phyloP scores from a whole-genome alignment of 2,329 filamentous ascomycete species.

The Pestalotiopsis fici region DNA sequence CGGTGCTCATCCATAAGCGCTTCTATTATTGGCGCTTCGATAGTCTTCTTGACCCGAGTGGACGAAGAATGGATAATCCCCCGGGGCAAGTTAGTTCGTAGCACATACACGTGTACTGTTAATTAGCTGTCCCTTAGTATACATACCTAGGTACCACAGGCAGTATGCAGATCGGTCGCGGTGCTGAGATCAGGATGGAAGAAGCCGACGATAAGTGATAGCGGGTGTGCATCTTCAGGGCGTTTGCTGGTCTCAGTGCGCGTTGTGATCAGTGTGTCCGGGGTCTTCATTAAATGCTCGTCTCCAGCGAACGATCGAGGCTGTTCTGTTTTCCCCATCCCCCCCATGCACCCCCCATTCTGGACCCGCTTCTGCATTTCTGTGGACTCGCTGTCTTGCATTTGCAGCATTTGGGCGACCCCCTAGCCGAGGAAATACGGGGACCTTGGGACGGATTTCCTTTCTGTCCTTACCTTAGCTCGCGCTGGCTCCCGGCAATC shows the following conservation, averaged over 20 bases:
- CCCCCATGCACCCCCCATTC: neutral
- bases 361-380: neutral
- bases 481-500: neutral
- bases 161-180: neutral
- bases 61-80: neutral
- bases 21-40: neutral
- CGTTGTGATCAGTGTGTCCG: neutral
- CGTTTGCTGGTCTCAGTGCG: neutral
- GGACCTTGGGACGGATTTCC: neutral
- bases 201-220: neutral
- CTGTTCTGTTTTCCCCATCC: conserved; percentile 2
- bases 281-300: neutral
- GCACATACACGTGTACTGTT: too few relatives aligned
- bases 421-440: neutral
- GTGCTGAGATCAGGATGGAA: neutral
- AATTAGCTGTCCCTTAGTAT: too few relatives aligned
- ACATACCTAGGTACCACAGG: too few relatives aligned
- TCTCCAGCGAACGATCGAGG: conserved; percentile 1
- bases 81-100: neutral
- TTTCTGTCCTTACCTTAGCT: neutral
- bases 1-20: neutral
- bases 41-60: neutral
- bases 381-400: neutral
- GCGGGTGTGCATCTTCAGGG: neutral
- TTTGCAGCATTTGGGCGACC: neutral